These are phyloP conservation scores for Macrophomina tecta DNA, from an alignment of 2,329 filamentous ascomycete species.

Conservation along the genomic window DNA sequence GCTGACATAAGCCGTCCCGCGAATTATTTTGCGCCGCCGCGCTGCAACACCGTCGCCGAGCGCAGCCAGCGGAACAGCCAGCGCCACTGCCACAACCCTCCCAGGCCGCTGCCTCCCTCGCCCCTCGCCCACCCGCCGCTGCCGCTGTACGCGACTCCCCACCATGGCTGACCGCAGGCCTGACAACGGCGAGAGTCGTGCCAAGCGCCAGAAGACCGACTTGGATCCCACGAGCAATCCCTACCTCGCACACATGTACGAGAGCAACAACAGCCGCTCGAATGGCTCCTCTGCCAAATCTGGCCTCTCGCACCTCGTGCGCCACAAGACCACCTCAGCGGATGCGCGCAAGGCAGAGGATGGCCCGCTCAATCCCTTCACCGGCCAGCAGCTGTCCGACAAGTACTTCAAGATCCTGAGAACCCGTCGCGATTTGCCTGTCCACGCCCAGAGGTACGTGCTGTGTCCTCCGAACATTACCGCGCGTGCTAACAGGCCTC, in stretches of 20 bases:
- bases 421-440: slow-evolving; percentile 82
- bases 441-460: slow-evolving; percentile 84
- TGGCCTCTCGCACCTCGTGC: slow-evolving; percentile 63
- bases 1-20: slow-evolving; percentile 18
- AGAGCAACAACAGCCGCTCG: slow-evolving; percentile 50
- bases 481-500: slow-evolving; percentile 29
- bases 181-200: slow-evolving; percentile 56
- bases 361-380: slow-evolving; percentile 85
- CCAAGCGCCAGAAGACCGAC: slow-evolving; percentile 62
- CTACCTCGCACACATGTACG: slow-evolving; percentile 90
- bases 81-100: background rate
- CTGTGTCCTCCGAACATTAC: background rate
- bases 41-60: slow-evolving; percentile 11
- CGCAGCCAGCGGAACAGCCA: background rate
- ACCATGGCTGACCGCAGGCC: slow-evolving; percentile 64
- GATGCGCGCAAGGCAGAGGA: slow-evolving; percentile 79
- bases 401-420: slow-evolving; percentile 92
- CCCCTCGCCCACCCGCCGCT: background rate
- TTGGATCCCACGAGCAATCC: slow-evolving; percentile 71
- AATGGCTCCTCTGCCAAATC: slow-evolving; percentile 39
- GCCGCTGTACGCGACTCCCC: slow-evolving; percentile 16
- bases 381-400: slow-evolving; percentile 73
- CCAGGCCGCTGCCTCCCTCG: background rate
- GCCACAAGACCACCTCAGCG: slow-evolving; percentile 79
- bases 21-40: slow-evolving; percentile 23